Evolutionary conservation across 2,329 filamentous ascomycete species (phyloP), one percentile per base, ranked within the genome.

Genomic region (Pseudogymnoascus sp.): DNA sequence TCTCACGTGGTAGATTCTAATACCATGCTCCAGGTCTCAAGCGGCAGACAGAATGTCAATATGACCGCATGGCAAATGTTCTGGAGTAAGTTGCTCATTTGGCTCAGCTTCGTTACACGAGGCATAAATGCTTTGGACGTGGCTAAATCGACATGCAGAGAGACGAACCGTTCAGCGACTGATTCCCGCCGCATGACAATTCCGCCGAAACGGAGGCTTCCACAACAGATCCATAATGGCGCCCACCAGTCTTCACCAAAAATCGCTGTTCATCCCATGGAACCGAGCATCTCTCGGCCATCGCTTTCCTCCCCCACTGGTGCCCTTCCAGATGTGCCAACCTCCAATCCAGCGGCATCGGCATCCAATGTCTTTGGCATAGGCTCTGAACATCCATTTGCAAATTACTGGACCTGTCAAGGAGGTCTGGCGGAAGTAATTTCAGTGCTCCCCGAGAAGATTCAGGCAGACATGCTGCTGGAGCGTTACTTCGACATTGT

Each of bases 361-460:
- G 84, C 86, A 1, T 90, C 87, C 62, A 91, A 90, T 66, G 87
- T 92, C 62, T 92, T 92, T 71, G 89, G 89, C n/a, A 85, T 91
- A 66, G 89, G 88, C 12, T 86, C 87, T 0, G 87, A 91, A 70
- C 88, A 91, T 70, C 89, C 88, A 0, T 92, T 92, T 71, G 86
- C 88, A 69, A 92, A 92, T 71, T 92, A 92, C 74, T 93, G 90
- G 90, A 92, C 89, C 2, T 90, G 87, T 69, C 83, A 87, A 64
- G 89, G 90, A 58, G 89, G 89, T 0, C 76, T 93, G 16, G 79
- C 84, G 7, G 90, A 93, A 74, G 88, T 92, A 5, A 85, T 92
- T 45, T 85, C 83, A 1, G 88, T 92, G 3, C 77, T 93, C 11
- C 90, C 90, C 0, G 87, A 87, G 63, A 92, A 90, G 75, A 75